These are phyloP conservation scores for Pyricularia sp. DNA, from an alignment of 2,329 filamentous ascomycete genomes.

Conservation along the genomic window DNA sequence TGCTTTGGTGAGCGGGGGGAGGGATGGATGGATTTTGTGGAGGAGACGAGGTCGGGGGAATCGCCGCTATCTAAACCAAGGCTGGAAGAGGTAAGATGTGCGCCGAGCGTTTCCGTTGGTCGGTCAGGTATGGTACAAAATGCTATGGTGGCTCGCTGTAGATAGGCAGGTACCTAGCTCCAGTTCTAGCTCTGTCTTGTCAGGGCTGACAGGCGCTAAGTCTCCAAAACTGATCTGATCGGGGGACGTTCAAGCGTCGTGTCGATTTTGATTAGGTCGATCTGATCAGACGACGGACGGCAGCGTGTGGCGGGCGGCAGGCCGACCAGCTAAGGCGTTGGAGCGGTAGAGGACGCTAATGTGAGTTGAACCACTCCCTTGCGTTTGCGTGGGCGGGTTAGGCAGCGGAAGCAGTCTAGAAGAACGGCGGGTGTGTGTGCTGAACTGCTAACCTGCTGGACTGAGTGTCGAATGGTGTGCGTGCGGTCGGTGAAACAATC, in stretches of 20 bases:
- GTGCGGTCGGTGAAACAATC: neutral
- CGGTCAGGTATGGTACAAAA: neutral
- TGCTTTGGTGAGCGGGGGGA: neutral
- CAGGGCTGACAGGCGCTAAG: neutral
- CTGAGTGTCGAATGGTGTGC: neutral
- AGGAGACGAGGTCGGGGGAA: neutral
- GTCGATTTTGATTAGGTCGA: conserved; percentile 5
- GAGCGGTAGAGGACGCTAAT: neutral
- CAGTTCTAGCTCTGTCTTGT: neutral
- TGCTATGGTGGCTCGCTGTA: neutral
- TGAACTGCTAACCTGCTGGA: neutral
- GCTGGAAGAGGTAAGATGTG: neutral
- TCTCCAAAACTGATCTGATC: neutral
- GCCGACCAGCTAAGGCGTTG: neutral
- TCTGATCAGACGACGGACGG: conserved; percentile 6
- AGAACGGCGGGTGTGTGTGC: neutral
- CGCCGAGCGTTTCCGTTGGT: neutral
- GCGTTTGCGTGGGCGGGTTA: neutral
- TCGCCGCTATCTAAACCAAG: neutral
- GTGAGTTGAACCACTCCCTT: neutral
- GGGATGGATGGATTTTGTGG: neutral
- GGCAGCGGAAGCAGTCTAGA: neutral
- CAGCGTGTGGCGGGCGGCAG: conserved; percentile 2
- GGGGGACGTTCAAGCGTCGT: neutral
- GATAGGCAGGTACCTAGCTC: neutral